Evolutionary conservation across 75 land plant species (phyloP), one percentile per base, ranked within the genome.

Genomic region (Cunninghamia lanceolata): DNA sequence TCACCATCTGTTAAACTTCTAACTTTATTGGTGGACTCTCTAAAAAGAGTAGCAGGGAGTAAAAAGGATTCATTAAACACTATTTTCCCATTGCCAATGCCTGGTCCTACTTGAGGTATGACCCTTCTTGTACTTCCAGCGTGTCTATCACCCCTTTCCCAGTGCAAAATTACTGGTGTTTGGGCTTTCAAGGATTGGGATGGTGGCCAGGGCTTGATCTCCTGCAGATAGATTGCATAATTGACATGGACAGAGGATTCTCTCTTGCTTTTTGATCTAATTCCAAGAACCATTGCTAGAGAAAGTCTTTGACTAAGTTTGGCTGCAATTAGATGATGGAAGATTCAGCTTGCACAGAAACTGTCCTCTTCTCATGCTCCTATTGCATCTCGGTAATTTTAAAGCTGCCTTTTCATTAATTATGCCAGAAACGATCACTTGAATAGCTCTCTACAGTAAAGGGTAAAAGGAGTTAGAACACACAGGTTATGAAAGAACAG

Each of bases 151-250:
- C 98, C 96, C 88, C 93, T 91, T 86, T 92, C 93, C 98, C 98
- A 96, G 25, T 91, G 89, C 63, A 96, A 87, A 30, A 92, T 40
- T 32, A 93, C 94, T 42, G 95, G 87, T 21, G 90, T 89, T 8
- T 89, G 86, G 14, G 89, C 88, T 78, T 84, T 92, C 53, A 89
- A 87, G n/a, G 94, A 93, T 50, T 94, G 95, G 13, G 93, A 92
- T 40, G 96, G 96, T 4, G 95, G 96, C 98, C 98, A 96, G 35
- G 96, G 98, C 88, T 92, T 94, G 86, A 96, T 92, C 82, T 95
- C 95, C 85, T 90, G 93, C 68, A 96, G 35, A 73, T 90, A 88
- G 87, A 96, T 90, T 34, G 84, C 36, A 75, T 92, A 96, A 78
- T 92, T 90, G 17, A 92, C 84, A 6, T 92, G 93, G 84, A 93